Conservation (phyloP, 208 protist species). For the Wallacemonas sp. region DNA sequence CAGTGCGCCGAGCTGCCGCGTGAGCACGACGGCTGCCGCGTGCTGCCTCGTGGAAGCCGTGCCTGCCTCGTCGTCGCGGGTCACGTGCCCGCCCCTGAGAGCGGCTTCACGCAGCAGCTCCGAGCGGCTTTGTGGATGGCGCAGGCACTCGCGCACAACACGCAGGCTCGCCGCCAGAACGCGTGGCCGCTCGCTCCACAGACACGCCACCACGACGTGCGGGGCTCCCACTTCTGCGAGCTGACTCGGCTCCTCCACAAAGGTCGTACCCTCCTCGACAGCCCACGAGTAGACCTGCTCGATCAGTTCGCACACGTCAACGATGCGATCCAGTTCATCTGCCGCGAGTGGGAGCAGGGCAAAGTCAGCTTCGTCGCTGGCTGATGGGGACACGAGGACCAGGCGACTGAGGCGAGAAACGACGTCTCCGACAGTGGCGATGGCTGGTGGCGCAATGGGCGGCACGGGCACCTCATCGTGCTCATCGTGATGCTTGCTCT, state of each 20-base stretch:
- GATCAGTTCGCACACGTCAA: constrained; percentile 40
- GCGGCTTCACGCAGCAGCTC: constrained; percentile 43
- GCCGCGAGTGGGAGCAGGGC: constrained; percentile 14
- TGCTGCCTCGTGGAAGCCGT: constrained; percentile 14
- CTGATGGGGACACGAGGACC: background rate
- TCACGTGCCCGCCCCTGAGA: constrained; percentile 6
- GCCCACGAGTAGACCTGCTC: constrained; percentile 75
- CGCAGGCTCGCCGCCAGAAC: constrained; percentile 48
- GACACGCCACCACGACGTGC: constrained; percentile 43
- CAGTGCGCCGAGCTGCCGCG: constrained; percentile 7
- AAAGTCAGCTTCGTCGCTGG: background rate
- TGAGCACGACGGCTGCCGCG: background rate
- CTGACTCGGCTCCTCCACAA: constrained; percentile 46
- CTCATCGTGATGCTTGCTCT: background rate
- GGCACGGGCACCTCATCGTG: background rate
- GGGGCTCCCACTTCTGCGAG: constrained; percentile 62
- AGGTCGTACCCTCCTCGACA: constrained; percentile 59
- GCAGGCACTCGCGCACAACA: constrained; percentile 41
- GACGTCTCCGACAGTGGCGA: background rate
- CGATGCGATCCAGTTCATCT: constrained; percentile 36
- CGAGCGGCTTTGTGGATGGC: constrained; percentile 46
- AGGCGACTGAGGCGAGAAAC: background rate
- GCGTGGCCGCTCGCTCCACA: constrained; percentile 40
- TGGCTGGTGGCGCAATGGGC: background rate
- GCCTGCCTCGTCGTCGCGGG: background rate